These are phyloP conservation scores for Xylaria sp. DNA, from an alignment of 2,329 filamentous ascomycete species.

Conservation along the genomic window DNA sequence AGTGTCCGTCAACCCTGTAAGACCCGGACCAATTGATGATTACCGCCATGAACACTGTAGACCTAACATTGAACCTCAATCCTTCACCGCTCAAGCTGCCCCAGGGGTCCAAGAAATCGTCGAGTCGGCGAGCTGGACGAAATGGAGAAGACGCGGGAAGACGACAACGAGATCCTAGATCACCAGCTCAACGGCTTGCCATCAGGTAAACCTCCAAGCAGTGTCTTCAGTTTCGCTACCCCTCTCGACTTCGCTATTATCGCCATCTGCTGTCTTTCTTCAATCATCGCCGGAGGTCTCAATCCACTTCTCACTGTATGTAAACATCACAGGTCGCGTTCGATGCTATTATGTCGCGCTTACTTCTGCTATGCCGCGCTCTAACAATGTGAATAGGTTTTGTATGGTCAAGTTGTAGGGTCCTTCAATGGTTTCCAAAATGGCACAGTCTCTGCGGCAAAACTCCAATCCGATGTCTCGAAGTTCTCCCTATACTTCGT, in stretches of 20 bases:
- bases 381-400: conserved; percentile 11
- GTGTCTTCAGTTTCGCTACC: conserved; percentile 20
- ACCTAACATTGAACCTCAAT: conserved; percentile 5
- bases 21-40: conserved; percentile 6
- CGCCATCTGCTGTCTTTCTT: conserved; percentile 14
- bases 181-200: conserved; percentile 13
- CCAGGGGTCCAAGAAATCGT: neutral
- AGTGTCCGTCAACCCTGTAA: conserved; percentile 11
- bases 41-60: neutral
- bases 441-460: neutral
- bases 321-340: conserved; percentile 4
- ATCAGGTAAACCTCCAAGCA: conserved; percentile 12
- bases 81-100: conserved; percentile 15
- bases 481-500: conserved; percentile 36
- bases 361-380: conserved; percentile 4
- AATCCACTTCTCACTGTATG: conserved; percentile 17
- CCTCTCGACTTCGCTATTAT: conserved; percentile 15
- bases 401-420: conserved; percentile 16
- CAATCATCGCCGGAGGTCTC: conserved; percentile 20
- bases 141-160: conserved; percentile 18
- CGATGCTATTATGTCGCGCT: neutral
- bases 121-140: conserved; percentile 4
- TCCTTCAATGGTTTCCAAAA: conserved; percentile 6
- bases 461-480: conserved; percentile 6
- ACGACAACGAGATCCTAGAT: conserved; percentile 15